Evolutionary conservation across 2,329 filamentous ascomycete genomes (phyloP), one percentile per base, ranked within the genome.

Genomic region (Sclerotinia borealis): DNA sequence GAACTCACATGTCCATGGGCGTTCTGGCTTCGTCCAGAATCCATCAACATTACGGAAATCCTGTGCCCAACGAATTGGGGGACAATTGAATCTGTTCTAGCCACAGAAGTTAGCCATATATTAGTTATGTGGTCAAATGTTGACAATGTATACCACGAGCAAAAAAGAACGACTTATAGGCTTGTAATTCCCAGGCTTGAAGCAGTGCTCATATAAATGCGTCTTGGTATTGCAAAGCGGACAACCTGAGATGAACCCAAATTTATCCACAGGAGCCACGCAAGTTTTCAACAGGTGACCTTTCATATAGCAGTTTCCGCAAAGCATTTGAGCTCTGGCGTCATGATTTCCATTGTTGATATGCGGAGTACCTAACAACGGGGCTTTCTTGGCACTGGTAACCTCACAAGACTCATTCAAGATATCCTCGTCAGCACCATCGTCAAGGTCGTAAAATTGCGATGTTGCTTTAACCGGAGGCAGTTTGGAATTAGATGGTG

Each of bases 161-260:
- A 56, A 39, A 56, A 22, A 11, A 4, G 13, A n/a, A 41, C 19
- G 4, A 13, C 8, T 4, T 17, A 5, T n/a, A 2, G 1, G 8
- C 15, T 2, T 2, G 15, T 19, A 4, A 4, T 29, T n/a, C 19
- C 0, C 22, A 29, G 19, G 27, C 2, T 4, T 1, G n/a, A 7
- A 9, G 13, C 51, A 55, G 17, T 55, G 10, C 7, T 55, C 27
- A 3, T 11, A 58, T 34, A 25, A 19, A 25, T 58, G 54, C 13
- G 8, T 7, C 11, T 10, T 58, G 4, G 19, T 45, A 8, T 58
- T 58, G n/a, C 54, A 45, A 19, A 3, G 3, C n/a, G 39, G 54
- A 25, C 54, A 56, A 19, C 54, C 54, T 13, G 54, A 58, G 13
- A 58, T 36, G 5, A 58, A 58, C 3, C 54, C 54, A 34, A 45